Percentiles rank a stretch among this genome's conserved stretches.
Evolutionary conservation across 2,329 filamentous ascomycete species (phyloP).

Genomic region (Chaetothyriales sp.): DNA sequence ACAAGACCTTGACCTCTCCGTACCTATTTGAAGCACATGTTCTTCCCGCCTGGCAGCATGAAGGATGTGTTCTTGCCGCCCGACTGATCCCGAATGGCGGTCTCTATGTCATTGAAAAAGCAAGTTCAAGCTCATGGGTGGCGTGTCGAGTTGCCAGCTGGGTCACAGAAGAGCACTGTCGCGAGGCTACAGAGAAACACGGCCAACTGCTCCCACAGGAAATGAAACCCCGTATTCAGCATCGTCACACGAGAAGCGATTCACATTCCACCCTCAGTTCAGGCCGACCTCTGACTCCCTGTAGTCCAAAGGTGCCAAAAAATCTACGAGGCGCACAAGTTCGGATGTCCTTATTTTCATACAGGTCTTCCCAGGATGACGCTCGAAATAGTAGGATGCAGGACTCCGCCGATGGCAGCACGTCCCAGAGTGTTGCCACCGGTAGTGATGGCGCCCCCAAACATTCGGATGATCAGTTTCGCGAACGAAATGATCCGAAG

Average conservation of each 20-base stretch:
- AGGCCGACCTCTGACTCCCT: constrained; percentile 3
- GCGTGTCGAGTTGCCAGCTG: constrained; percentile 10
- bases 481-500: not conserved
- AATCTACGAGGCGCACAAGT: constrained; percentile 16
- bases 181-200: constrained; percentile 11
- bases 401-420: not conserved
- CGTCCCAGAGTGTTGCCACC: not conserved
- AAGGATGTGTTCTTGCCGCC: constrained; percentile 11
- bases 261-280: constrained; percentile 6
- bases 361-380: constrained; percentile 2
- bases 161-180: constrained; percentile 12
- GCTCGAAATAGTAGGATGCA: not conserved
- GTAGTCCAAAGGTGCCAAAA: constrained; percentile 12
- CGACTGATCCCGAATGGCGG: constrained; percentile 9
- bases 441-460: not conserved
- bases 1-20: not conserved
- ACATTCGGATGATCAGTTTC: not conserved
- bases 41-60: constrained; percentile 9
- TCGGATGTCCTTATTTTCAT: constrained; percentile 14
- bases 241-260: constrained; percentile 3
- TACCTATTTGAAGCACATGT: constrained; percentile 10
- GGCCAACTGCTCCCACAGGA: constrained; percentile 7
- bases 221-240: constrained; percentile 3
- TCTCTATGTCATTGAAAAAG: constrained; percentile 14
- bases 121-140: constrained; percentile 6